Base-by-base conservation (phyloP, 306 rosid species). In the Cyclanthera cordifolia region DNA sequence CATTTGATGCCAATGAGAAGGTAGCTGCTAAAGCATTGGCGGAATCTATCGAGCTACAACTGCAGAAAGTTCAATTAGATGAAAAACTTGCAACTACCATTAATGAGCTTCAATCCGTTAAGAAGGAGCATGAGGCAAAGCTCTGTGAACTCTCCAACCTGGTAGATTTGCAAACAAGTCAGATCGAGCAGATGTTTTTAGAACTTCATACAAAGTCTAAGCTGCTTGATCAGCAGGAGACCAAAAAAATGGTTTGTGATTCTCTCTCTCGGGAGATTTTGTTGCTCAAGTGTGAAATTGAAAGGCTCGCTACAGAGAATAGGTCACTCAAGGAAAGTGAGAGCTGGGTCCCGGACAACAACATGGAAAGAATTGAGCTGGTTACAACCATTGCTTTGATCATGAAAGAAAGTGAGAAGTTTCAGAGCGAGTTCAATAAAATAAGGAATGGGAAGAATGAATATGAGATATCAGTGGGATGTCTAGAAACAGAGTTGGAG, bases 1-100 rank as follows among this genome's bases (percentile, higher is more conserved):
- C 85, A 14, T 94, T 94, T 77, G 91, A 88, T 69, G 96, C 86
- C 59, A 94, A 90, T 24, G 95, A 94, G 83, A 90, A 90, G 87
- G 87, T 85, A 71, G 80, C 96, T 43, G 68, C 80, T 70, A 94
- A 67, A 66, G 97, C 99, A 23, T 60, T 85, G 72, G 57, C 82
- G 25, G 97, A 90, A 77, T 94, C 95, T 16, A 74, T 75, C 20
- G 96, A 85, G 56, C 76, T 94, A 59, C 86, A 82, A 14, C 56
- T 45, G 16, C 89, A 86, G 83, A 94, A 81, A 77, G 75, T 53
- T 55, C 56, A 74, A 46, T 60, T 90, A 74, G 92, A 86, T 74
- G 89, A 75, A 76, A 77, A 78, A 84, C 80, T 94, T 56, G 80
- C 60, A 73, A 78, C 76, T 46, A 79, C 72, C n/a, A 85, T 55